Evolutionary conservation across 345 rosid genomes (phyloP).

Genomic region (Eucalyptus curtisii): DNA sequence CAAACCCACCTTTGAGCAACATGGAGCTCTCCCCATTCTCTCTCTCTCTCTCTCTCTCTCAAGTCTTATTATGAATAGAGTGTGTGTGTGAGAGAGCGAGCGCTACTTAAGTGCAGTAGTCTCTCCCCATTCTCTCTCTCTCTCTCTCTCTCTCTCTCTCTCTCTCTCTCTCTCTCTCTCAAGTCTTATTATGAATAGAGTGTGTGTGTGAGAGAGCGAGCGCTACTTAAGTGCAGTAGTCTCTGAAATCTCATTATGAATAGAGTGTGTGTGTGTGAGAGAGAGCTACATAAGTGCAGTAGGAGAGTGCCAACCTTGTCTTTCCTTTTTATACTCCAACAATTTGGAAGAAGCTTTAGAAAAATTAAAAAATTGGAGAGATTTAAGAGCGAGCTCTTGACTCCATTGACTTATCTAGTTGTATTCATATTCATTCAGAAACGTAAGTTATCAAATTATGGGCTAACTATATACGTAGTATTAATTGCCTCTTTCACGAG

Average conservation of each 20-base stretch:
- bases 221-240: background rate
- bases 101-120: background rate
- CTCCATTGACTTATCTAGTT: background rate
- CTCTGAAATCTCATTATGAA: no score
- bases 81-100: background rate
- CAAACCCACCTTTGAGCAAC: conserved; percentile 53
- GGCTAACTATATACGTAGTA: no score
- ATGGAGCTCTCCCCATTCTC: conserved; percentile 48
- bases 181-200: background rate
- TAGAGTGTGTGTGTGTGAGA: background rate
- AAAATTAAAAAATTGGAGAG: background rate
- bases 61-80: background rate
- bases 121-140: conserved; percentile 28
- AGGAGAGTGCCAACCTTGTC: background rate
- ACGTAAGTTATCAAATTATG: background rate
- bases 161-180: background rate
- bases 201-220: background rate
- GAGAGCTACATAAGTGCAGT: background rate
- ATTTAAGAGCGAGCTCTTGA: background rate
- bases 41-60: background rate
- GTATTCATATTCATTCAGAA: background rate
- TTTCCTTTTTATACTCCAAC: background rate
- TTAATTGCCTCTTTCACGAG: background rate
- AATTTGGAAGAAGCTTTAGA: background rate
- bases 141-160: background rate